phyloP scores from a whole-genome alignment of 1,284 basidiomycete species.

The Lentinula novae-zelandiae region DNA sequence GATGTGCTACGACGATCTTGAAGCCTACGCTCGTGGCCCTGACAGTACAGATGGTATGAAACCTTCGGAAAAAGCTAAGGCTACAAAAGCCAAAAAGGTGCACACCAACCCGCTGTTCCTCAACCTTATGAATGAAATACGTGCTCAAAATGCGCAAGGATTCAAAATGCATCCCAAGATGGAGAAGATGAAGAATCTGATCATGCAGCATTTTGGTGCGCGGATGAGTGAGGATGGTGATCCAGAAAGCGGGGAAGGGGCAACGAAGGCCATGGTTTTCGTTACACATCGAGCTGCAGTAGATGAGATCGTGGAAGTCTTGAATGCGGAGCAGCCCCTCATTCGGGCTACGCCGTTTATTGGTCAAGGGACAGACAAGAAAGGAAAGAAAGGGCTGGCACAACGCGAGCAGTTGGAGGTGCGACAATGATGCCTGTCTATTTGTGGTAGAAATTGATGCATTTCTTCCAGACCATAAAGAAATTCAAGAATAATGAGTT shows the following conservation, averaged over 20 bases:
- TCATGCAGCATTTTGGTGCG: constrained; percentile 79
- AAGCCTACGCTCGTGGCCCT: constrained; percentile 36
- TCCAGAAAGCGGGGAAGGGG: constrained; percentile 40
- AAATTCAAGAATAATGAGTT: constrained; percentile 86
- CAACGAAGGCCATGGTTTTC: constrained; percentile 90
- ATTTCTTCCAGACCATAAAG: constrained; percentile 61
- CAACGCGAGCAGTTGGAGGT: constrained; percentile 93
- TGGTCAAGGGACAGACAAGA: constrained; percentile 86
- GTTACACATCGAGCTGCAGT: constrained; percentile 87
- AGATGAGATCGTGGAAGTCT: constrained; percentile 81
- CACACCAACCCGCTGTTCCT: constrained; percentile 58
- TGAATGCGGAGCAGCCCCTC: constrained; percentile 71
- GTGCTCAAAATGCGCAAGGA: constrained; percentile 46
- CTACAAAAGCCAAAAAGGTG: constrained; percentile 32
- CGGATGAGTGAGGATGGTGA: constrained; percentile 48
- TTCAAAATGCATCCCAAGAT: constrained; percentile 89
- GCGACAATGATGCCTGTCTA: constrained; percentile 16
- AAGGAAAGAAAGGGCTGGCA: constrained; percentile 82
- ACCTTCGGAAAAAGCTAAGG: constrained; percentile 19
- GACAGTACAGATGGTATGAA: constrained; percentile 33
- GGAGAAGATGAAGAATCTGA: constrained; percentile 73
- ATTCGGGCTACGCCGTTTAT: constrained; percentile 84
- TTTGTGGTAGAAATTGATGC: background rate
- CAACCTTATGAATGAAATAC: constrained; percentile 61
- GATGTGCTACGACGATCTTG: constrained; percentile 72